Conservation (phyloP, 805 yeast species). For the Peterozyma xylosa region DNA sequence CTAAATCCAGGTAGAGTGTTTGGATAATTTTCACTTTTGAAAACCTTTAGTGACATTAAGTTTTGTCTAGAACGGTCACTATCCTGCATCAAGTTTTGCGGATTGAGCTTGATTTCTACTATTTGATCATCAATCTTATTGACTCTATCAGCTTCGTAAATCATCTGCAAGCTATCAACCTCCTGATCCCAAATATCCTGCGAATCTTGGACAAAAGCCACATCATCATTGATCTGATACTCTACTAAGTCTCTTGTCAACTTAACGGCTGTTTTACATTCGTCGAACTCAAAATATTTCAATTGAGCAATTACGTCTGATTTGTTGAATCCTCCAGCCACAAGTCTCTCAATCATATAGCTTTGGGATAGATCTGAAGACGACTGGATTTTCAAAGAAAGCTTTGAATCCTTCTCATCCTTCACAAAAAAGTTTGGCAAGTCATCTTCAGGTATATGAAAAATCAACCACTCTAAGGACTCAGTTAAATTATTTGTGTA, state of each 20-base stretch:
- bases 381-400: slow-evolving; percentile 37
- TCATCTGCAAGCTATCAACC: slow-evolving; percentile 53
- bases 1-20: slow-evolving; percentile 62
- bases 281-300: slow-evolving; percentile 32
- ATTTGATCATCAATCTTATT: slow-evolving; percentile 20
- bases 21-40: slow-evolving; percentile 53
- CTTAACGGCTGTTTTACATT: slow-evolving; percentile 40
- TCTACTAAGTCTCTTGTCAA: slow-evolving; percentile 32
- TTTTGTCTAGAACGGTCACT: slow-evolving; percentile 13
- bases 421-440: slow-evolving; percentile 62
- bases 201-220: slow-evolving; percentile 21
- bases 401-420: slow-evolving; percentile 47
- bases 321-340: slow-evolving; percentile 63
- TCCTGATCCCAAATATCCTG: slow-evolving; percentile 67
- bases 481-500: slow-evolving; percentile 45
- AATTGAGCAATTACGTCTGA: slow-evolving; percentile 52
- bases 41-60: slow-evolving; percentile 28
- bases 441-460: slow-evolving; percentile 93
- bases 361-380: slow-evolving; percentile 48
- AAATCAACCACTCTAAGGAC: slow-evolving; percentile 68
- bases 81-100: slow-evolving; percentile 19
- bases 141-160: slow-evolving; percentile 43
- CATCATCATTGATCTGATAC: slow-evolving; percentile 11
- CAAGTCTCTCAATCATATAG: slow-evolving; percentile 47
- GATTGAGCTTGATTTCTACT: slow-evolving; percentile 25